These are phyloP conservation scores for Flaveria floridana DNA, from an alignment of 140 eudicot species.

Conservation along the genomic window DNA sequence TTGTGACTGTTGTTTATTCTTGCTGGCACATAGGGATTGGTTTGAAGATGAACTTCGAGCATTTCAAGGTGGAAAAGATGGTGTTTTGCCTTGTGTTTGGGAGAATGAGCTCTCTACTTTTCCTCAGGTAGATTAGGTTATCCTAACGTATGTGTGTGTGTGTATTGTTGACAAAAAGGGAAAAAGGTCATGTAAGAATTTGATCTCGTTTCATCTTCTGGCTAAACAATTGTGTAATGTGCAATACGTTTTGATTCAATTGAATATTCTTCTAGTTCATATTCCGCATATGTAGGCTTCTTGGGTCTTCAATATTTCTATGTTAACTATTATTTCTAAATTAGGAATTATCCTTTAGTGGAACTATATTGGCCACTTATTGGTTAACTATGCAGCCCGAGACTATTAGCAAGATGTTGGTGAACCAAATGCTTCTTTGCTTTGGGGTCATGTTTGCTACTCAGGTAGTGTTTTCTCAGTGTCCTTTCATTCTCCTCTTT, in stretches of 20 bases:
- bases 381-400: slow-evolving; percentile 68
- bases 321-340: neutral
- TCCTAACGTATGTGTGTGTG: slow-evolving; percentile 11
- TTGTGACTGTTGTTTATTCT: slow-evolving; percentile 22
- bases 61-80: slow-evolving; percentile 96
- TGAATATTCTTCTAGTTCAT: neutral
- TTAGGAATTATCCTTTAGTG: slow-evolving; percentile 22
- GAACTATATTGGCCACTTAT: slow-evolving; percentile 18
- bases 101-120: slow-evolving; percentile 84
- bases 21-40: slow-evolving; percentile 69
- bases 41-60: slow-evolving; percentile 99
- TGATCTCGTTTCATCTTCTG: slow-evolving; percentile 21
- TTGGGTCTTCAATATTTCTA: slow-evolving; percentile 14
- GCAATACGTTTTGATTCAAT: neutral
- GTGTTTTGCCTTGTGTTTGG: slow-evolving; percentile 92
- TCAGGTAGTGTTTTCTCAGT: slow-evolving; percentile 57
- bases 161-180: neutral
- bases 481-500: slow-evolving; percentile 20
- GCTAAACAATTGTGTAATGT: slow-evolving; percentile 17
- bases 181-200: neutral
- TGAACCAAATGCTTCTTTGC: slow-evolving; percentile 91
- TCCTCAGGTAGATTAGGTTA: slow-evolving; percentile 64
- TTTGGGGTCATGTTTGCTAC: slow-evolving; percentile 89
- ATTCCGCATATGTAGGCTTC: slow-evolving; percentile 22
- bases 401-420: slow-evolving; percentile 87